Percentiles rank a stretch among this genome's conserved stretches.
Evolutionary conservation across 305 asterid genomes (phyloP).

Genomic region (Solanum hybrid): DNA sequence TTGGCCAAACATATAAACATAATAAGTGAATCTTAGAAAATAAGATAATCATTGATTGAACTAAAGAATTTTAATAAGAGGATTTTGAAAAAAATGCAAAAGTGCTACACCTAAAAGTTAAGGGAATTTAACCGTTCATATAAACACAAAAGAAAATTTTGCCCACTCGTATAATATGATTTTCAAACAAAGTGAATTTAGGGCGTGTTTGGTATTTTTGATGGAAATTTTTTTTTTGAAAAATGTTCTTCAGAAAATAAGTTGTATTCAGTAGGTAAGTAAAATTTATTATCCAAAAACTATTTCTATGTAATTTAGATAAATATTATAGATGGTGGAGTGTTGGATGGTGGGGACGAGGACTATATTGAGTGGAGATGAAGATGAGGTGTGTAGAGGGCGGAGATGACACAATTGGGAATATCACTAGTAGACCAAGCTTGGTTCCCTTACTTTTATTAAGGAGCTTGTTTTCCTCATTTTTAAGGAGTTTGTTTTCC

Average conservation of each 20-base stretch:
- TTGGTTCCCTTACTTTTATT: not conserved
- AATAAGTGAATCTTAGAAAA: not conserved
- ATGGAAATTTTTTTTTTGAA: not conserved
- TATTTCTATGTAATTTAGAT: not conserved
- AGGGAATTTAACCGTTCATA: not conserved
- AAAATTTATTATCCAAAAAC: not conserved
- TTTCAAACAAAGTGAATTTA: not conserved
- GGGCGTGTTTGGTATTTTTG: not conserved
- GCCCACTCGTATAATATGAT: not conserved
- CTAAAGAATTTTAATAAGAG: not conserved
- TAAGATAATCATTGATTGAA: not conserved
- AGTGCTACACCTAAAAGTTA: not conserved
- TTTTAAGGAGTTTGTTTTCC: not conserved
- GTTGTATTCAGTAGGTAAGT: not conserved
- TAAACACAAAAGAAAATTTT: not conserved
- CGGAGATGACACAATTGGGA: not conserved
- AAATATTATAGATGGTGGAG: not conserved
- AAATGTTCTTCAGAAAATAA: not conserved
- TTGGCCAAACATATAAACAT: not conserved
- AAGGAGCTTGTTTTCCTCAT: not conserved
- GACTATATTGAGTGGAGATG: not conserved
- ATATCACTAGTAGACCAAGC: not conserved
- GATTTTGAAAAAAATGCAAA: not conserved
- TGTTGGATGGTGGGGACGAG: not conserved
- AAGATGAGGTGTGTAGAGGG: not conserved